Conservation (phyloP, 148 eudicot genomes). For the Vaccinium vitisidaea region DNA sequence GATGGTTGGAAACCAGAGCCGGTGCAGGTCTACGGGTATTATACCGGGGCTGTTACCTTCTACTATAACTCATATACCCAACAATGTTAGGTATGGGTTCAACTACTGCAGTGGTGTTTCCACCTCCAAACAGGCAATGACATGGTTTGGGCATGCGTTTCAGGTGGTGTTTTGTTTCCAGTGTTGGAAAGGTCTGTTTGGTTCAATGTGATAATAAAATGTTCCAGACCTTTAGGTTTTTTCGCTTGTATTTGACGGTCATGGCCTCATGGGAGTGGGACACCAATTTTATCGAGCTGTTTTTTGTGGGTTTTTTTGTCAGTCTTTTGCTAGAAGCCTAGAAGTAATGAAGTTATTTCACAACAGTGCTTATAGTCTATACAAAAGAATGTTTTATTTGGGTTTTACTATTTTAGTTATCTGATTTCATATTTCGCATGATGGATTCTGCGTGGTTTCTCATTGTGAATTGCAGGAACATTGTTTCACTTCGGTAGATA, state of each 20-base stretch:
- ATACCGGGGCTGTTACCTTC: conserved; percentile 30
- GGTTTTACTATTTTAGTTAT: background rate
- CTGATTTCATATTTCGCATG: background rate
- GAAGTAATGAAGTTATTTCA: background rate
- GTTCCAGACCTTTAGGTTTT: background rate
- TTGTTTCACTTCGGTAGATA: no score
- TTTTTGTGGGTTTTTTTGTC: background rate
- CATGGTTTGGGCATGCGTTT: conserved; percentile 15
- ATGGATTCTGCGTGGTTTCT: background rate
- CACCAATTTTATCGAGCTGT: background rate
- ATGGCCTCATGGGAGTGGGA: background rate
- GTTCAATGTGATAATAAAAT: background rate
- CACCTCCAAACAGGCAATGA: conserved; percentile 6
- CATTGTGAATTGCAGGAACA: no score
- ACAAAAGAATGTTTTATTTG: background rate
- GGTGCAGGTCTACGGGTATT: conserved; percentile 32
- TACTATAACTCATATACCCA: conserved; percentile 33
- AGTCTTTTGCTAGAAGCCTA: background rate
- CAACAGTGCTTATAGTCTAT: background rate
- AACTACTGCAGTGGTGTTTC: conserved; percentile 32
- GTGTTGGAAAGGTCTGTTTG: conserved; percentile 19
- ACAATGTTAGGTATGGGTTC: conserved; percentile 41
- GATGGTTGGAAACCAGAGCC: conserved; percentile 54
- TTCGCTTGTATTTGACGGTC: background rate
- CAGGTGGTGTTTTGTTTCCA: conserved; percentile 21